Percentiles rank a stretch among this genome's conserved stretches.
Conservation (phyloP, 306 rosid species). For the Prunus persica region DNA sequence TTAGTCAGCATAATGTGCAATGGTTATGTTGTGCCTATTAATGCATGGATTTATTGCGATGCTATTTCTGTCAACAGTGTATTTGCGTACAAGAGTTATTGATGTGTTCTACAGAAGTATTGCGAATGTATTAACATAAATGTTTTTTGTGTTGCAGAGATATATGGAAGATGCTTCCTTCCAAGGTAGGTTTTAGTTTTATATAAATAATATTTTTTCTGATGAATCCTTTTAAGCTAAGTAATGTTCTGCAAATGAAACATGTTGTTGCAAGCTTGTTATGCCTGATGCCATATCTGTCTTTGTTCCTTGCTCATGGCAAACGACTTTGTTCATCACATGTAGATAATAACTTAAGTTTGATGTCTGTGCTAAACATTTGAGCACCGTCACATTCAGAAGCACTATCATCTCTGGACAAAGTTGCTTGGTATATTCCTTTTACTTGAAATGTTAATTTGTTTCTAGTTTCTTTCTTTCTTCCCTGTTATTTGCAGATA, state of each 20-base stretch:
- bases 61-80: conserved; percentile 16
- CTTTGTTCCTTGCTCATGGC: not conserved
- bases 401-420: not conserved
- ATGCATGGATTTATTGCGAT: conserved; percentile 8
- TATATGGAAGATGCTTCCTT: conserved; percentile 90
- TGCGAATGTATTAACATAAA: conserved; percentile 12
- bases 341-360: not conserved
- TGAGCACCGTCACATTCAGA: not conserved
- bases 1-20: not conserved
- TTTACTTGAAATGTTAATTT: not conserved
- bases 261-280: not conserved
- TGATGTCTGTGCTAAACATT: not conserved
- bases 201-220: not conserved
- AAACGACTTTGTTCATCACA: not conserved
- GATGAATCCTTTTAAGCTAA: conserved; percentile 55
- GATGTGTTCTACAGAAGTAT: not conserved
- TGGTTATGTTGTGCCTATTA: not conserved
- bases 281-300: conserved; percentile 3
- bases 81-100: conserved; percentile 18
- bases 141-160: conserved; percentile 51
- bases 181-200: conserved; percentile 54
- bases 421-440: conserved; percentile 1
- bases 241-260: not conserved
- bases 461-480: not conserved
- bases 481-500: conserved; percentile 47